Evolutionary conservation across 768 basidiomycete genomes (phyloP), one percentile per base, ranked within the genome.

Genomic region (Mycena metata): DNA sequence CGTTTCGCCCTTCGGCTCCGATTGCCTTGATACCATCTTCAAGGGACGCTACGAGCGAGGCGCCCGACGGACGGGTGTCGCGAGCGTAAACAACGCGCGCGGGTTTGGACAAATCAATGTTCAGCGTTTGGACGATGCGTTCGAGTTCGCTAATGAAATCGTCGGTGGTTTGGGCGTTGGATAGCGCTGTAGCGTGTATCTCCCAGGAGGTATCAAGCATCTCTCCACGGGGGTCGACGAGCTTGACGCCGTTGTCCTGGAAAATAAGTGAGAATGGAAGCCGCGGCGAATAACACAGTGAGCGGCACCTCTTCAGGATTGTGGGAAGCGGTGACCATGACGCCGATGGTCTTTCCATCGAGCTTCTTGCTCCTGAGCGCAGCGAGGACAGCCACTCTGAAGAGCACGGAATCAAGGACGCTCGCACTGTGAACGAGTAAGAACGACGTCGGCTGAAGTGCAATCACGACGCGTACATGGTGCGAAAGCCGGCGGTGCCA

Each of bases 271-370:
- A 69, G 67, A 54, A 45, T 60, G 60, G 46, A 60, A 70, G 30
- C 30, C 30, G 30, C 30, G 30, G 30, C 30, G 33, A 17, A 71
- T 36, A 50, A 61, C 15, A 56, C 24, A 19, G n/a, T 35, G 49
- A 57, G n/a, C 76, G 87, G 71, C 75, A 96, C 96, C 76, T 89
- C 86, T 77, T 96, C 96, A n/a, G 98, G 97, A 78, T 99, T 99
- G 80, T 99, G 98, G n/a, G 96, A 97, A 3, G 98, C 98, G 42
- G 98, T 99, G 77, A 99, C 91, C 98, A 99, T 99, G 23, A 99
- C 94, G 17, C 98, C 98, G 73, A 99, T 93, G 26, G 91, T 91
- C 77, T 91, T 92, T 30, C 98, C 96, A 76, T 92, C 91, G n/a
- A 96, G 85, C 70, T 89, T 91, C 83, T 92, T 98, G 82, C 96